Evolutionary conservation across 2,329 filamentous ascomycete genomes (phyloP).

Genomic region (Trichoderma pleuroti): DNA sequence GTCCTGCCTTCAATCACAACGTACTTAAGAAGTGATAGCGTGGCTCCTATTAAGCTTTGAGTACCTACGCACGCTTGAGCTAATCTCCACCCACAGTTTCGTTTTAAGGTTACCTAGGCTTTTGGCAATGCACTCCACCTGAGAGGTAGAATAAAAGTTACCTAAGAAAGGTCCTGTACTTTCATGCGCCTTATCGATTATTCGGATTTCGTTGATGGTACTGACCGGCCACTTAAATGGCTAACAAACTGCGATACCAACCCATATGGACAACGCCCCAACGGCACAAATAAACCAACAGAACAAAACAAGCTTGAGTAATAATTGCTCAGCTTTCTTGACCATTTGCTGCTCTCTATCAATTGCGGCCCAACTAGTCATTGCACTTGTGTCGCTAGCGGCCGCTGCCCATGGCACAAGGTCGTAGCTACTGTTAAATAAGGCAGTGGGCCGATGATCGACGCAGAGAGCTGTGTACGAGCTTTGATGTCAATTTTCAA

Average conservation of each 20-base stretch:
- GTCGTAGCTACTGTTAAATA: neutral
- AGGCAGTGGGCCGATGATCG: neutral
- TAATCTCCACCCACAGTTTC: too few relatives aligned
- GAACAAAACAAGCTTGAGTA: neutral
- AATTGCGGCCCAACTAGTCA: neutral
- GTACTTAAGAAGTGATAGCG: neutral
- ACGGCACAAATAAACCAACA: neutral
- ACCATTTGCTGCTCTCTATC: neutral
- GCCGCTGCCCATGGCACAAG: too few relatives aligned
- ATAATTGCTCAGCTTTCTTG: neutral
- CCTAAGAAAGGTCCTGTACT: neutral
- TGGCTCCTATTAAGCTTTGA: neutral
- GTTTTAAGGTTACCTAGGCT: neutral
- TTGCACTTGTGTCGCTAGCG: neutral
- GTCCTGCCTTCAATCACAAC: neutral
- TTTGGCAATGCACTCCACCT: neutral
- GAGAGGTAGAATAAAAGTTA: neutral
- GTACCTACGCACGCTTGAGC: neutral
- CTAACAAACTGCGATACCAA: neutral
- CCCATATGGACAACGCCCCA: neutral
- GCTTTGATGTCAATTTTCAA: neutral
- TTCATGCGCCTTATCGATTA: neutral
- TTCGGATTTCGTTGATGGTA: neutral
- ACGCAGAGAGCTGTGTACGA: neutral
- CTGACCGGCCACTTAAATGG: neutral